A percentile compares a stretch with the other conserved stretches of the same genome.
phyloP scores from a whole-genome alignment of 2,329 filamentous ascomycete genomes.

The Ophiostoma angusticollis region DNA sequence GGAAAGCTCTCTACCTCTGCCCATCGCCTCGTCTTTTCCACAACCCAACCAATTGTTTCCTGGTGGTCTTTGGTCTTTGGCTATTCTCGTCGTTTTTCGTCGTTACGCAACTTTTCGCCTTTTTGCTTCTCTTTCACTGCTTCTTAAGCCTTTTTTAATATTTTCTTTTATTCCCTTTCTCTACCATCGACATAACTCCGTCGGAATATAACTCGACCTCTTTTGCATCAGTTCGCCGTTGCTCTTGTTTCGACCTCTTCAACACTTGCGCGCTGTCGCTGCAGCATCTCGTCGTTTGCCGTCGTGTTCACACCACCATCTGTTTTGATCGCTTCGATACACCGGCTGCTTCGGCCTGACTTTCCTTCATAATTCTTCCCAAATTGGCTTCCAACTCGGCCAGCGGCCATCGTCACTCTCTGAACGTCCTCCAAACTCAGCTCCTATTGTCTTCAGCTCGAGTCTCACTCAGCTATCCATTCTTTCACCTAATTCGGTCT shows the following conservation, averaged over 20 bases:
- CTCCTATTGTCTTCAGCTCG: too few relatives aligned
- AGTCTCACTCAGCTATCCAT: too few relatives aligned
- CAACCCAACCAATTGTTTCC: too few relatives aligned
- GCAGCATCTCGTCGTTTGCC: constrained; percentile 9
- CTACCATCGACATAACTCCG: background rate
- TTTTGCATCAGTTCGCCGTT: too few relatives aligned
- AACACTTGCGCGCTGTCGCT: constrained; percentile 8
- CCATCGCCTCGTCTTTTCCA: background rate
- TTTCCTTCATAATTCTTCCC: background rate
- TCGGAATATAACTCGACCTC: too few relatives aligned
- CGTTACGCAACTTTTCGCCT: background rate
- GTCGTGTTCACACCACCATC: constrained; percentile 1
- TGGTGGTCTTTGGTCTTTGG: too few relatives aligned
- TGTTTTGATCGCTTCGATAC: constrained; percentile 1
- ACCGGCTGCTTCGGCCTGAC: too few relatives aligned
- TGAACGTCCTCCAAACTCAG: background rate
- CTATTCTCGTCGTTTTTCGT: background rate
- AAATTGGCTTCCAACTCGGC: constrained; percentile 1
- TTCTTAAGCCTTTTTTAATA: background rate
- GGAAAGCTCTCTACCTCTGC: too few relatives aligned
- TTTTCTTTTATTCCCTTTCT: background rate
- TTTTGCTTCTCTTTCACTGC: background rate
- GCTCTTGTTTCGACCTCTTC: background rate
- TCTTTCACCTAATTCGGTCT: background rate
- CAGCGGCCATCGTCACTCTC: constrained; percentile 3